Evolutionary conservation across 2,329 filamentous ascomycete genomes (phyloP), one percentile per base, ranked within the genome.

Genomic region (Fusarium mexicanum): DNA sequence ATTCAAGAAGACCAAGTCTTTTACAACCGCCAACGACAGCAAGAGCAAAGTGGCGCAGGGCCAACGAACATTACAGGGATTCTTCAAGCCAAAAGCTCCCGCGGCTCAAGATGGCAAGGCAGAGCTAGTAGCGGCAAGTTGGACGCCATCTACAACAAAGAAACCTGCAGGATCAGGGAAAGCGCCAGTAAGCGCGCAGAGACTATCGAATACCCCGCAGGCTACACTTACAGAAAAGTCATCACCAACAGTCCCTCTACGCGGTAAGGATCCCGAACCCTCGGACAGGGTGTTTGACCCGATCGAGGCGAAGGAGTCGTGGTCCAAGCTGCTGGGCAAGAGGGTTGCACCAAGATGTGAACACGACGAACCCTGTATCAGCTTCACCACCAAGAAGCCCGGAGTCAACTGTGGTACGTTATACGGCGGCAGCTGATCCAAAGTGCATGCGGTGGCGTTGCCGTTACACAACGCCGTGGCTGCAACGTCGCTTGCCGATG

Each of bases 311-410:
- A 96, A 94, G 80, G 92, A 96, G 79, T 92, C 92, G 29, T 98
- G 96, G 96, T 91, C 91, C 9, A 95, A 92, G 80, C 86, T 98
- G 20, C 91, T 98, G 71, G 90, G 91, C 22, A 94, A 92, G 81
- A 91, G 93, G 64, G 84, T 90, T 4, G 87, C 90, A 3, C 96
- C 96, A 3, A 89, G 88, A 65, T 99, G 96, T 80, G 95, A 98
- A 54, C 96, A 99, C 79, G 87, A 91, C 61, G 95, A 98, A 77
- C 93, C 94, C 6, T 98, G 96, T 82, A 93, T 95, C 73, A 94
- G 88, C 73, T 85, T 96, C 59, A 88, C 91, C 24, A 98, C 95
- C 2, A 98, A 96, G 85, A 98, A 98, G 80, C 87, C 94, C 2
- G 96, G 96, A 4, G 85, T 94, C 72, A 99, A 98, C 78, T 92